Conservation (phyloP, 768 basidiomycete species). For the Leccinum boreale region DNA sequence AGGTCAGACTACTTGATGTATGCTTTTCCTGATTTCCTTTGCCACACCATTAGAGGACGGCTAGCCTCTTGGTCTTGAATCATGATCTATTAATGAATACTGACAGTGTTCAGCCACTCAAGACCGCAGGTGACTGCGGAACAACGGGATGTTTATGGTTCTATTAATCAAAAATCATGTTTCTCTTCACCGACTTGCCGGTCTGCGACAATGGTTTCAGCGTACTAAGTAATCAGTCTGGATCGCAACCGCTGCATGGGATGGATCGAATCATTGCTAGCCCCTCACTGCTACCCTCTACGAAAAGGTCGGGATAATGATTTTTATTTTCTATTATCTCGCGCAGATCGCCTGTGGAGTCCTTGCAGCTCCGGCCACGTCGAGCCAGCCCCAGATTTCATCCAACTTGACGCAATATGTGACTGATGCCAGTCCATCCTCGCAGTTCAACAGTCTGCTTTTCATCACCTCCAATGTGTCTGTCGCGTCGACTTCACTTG, state of each 20-base stretch:
- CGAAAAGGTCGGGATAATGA: slow-evolving; percentile 6
- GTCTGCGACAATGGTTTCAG: slow-evolving; percentile 7
- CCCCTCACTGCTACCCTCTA: background rate
- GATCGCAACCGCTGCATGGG: slow-evolving; percentile 1
- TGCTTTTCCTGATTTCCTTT: background rate
- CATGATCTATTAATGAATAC: background rate
- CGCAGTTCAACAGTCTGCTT: background rate
- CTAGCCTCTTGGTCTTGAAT: background rate
- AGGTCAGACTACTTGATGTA: background rate
- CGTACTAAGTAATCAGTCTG: background rate
- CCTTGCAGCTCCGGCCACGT: slow-evolving; percentile 11
- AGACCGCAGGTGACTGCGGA: background rate
- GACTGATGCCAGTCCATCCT: background rate
- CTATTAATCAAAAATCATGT: background rate
- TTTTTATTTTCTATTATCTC: background rate
- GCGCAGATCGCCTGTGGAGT: slow-evolving; percentile 16
- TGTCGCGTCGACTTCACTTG: background rate
- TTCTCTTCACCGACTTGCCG: background rate
- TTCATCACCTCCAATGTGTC: background rate
- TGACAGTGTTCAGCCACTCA: background rate
- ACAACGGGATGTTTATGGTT: background rate
- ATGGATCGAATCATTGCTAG: background rate
- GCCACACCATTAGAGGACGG: background rate
- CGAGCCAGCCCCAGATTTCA: background rate
- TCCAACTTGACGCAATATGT: background rate